Base-by-base conservation (phyloP, 164 flowering plant species). In the Euptelea pleiosperma region DNA sequence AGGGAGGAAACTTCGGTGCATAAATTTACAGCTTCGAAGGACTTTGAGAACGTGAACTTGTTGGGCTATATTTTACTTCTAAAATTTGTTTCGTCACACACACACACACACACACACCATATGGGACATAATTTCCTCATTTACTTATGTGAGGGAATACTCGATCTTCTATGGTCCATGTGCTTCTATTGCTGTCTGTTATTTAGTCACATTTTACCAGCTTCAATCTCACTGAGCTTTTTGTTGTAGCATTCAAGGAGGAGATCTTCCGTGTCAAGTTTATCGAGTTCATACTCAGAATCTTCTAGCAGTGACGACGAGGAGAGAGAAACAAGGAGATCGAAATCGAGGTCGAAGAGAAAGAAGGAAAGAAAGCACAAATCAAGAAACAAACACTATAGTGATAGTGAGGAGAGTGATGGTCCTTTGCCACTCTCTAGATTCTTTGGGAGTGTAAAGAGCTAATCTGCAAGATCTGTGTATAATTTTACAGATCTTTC, bases 391-490 rank as follows among this genome's bases (percentile, higher is more conserved):
- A 85, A 81, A 73, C 75, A 77, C 19, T 72, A 77, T 19, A 63
- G 76, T 53, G 81, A 82, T 36, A 72, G 69, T 22, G 82, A 82
- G 46, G 86, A 76, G 46, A 63, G 39, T 41, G 81, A 70, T 34
- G 97, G 99, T 7, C 97, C 99, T 43, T 76, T 94, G 63, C 99
- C 96, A 6, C 93, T 94, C 44, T 94, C 99, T 28, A 88, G 72
- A 72, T 94, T 94, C 80, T 94, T 94, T 70, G 91, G 79, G 60
- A 83, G 58, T 57, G 64, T 66, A 59, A 88, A 88, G 82, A 83
- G 72, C 70, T 84, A 69, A 79, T 67, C 22, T 46, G 37, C 24
- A 21, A 41, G 26, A 6, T 6, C 36, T 43, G 8, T 21, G 49
- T 45, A 24, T n/a, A 9, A 7, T 42, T 28, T 50, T 18, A 3